phyloP scores from a whole-genome alignment of 2,329 filamentous ascomycete genomes.

The Xylaria sp. region DNA sequence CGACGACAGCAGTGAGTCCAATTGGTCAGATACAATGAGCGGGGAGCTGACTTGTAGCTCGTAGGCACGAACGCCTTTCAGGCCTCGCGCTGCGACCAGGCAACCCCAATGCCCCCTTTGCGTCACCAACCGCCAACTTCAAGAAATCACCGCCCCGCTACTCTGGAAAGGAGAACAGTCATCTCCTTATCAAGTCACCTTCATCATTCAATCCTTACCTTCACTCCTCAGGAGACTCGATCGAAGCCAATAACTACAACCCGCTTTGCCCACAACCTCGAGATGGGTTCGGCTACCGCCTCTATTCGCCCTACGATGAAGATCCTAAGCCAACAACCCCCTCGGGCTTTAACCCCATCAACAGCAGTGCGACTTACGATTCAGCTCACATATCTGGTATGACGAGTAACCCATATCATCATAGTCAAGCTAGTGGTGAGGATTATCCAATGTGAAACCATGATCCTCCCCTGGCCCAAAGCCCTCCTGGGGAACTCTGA shows the following conservation, averaged over 20 bases:
- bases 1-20: conserved; percentile 44
- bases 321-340: conserved; percentile 40
- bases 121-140: conserved; percentile 44
- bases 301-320: conserved; percentile 47
- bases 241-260: conserved; percentile 47
- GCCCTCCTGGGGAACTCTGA: not conserved
- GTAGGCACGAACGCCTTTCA: conserved; percentile 51
- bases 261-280: conserved; percentile 50
- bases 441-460: conserved; percentile 35
- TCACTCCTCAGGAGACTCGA: conserved; percentile 41
- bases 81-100: conserved; percentile 51
- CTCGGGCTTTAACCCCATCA: conserved; percentile 46
- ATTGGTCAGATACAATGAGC: conserved; percentile 32
- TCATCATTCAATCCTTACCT: conserved; percentile 47
- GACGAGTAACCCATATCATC: conserved; percentile 36
- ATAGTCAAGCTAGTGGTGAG: conserved; percentile 36
- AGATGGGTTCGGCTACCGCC: conserved; percentile 46
- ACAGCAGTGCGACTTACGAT: conserved; percentile 40
- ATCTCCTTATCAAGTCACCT: conserved; percentile 41
- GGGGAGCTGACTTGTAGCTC: conserved; percentile 40
- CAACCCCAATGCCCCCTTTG: conserved; percentile 52
- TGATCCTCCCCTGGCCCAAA: not conserved
- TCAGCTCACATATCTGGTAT: conserved; percentile 40
- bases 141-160: conserved; percentile 45
- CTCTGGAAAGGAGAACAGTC: conserved; percentile 50